Base-by-base conservation (phyloP, 805 yeast genomes). In the Myxozyma vanderwaltii region DNA sequence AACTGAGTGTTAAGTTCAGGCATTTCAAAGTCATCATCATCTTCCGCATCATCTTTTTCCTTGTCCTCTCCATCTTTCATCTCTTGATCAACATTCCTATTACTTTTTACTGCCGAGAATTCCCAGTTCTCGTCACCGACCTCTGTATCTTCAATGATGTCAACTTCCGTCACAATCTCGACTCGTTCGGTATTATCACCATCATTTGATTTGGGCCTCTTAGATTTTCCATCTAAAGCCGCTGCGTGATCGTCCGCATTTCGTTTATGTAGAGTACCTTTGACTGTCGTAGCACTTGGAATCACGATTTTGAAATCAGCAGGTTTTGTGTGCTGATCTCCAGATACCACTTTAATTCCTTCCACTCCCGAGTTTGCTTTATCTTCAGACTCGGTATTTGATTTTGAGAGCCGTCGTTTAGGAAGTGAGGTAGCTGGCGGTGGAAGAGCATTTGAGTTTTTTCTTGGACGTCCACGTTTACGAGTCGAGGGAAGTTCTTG, bases 11-110 rank as follows among this genome's bases (percentile, higher is more conserved):
- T 58, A 17, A 61, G 46, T 35, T 15, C 43, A 13, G 64, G 64
- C 40, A 61, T 50, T 21, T 46, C 60, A 31, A 75, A 68, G 12
- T 60, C 63, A 19, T 58, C 53, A 15, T 31, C 50, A 5, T 54
- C 52, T n/a, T 52, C 54, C 17, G 21, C 52, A 13, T 19, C 33
- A 3, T 50, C 54, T 17, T 51, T 27, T 24, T 23, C 43, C 29
- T 17, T 39, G 19, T 68, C 58, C 13, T 55, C 59, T 21, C 50
- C 49, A 19, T 27, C 48, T 7, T 51, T 44, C 19, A 44, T 41
- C 26, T n/a, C 53, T 35, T 29, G 35, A 26, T 33, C 8, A 35
- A 48, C 43, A 15, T n/a, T 21, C 17, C 19, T 21, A 17, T 17
- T 38, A n/a, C 17, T 21, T 4, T n/a, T 17, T n/a, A n/a, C 21